Base-by-base conservation (phyloP, 768 basidiomycete genomes). In the Kwoniella newhampshirensis region DNA sequence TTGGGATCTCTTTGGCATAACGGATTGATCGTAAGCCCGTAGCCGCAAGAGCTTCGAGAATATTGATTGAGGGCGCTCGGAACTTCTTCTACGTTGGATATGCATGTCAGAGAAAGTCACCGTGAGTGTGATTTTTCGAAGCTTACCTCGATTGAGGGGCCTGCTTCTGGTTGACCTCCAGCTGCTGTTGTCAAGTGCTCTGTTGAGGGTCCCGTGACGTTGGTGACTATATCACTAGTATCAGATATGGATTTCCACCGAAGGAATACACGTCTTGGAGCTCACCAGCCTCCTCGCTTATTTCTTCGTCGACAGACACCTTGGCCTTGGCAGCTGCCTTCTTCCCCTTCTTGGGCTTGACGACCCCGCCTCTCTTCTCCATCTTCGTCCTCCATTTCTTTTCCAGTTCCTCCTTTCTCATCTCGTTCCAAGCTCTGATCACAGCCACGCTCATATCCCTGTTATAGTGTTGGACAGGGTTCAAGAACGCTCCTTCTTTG, bases 401-500 rank as follows among this genome's bases (percentile, higher is more conserved):
- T 30, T 67, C 50, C 11, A 60, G 28, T 39, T 68, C 68, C 25
- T 70, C 72, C 45, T 70, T 66, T 54, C 72, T 50, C 53, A 85
- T 80, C 68, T 92, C 87, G 57, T 88, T 87, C 91, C 91, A 99
- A 3, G 86, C 84, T 27, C 85, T 81, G 54, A 99, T 97, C 63
- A 87, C 88, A 20, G 91, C 90, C 40, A 97, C 86, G 62, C 89
- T 91, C 43, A 90, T 76, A 77, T 99, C 96, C 36, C 96, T 82
- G 78, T 99, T 99, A 81, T 96, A 99, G 76, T 99, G 91, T 73
- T 99, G 96, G 12, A 97, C 87, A 5, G 96, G 94, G 73, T 99
- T 99, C 59, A 98, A 78, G 76, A 99, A 99, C 2, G 93, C 90
- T 55, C 90, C 88, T 51, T 78, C 78, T 43, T 77, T 77, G 4